These are phyloP conservation scores for Phytophthora quininea DNA, from an alignment of 352 stramenopile genomes.

Conservation along the genomic window DNA sequence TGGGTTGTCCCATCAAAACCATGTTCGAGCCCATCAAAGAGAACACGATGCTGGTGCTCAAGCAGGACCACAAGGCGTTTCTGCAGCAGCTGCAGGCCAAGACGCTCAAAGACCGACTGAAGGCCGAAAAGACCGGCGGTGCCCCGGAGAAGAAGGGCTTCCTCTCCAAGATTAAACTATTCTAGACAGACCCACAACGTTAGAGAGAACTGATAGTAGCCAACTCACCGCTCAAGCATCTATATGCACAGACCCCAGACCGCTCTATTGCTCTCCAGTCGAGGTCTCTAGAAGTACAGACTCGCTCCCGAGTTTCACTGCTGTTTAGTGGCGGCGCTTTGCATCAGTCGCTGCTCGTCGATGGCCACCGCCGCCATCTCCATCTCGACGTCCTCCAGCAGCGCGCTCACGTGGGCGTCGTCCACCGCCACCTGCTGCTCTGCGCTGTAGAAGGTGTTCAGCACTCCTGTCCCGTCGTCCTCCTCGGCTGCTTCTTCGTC, in stretches of 20 bases:
- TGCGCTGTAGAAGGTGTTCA: slow-evolving; percentile 49
- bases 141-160: slow-evolving; percentile 57
- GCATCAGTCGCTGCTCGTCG: slow-evolving; percentile 43
- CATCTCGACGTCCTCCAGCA: slow-evolving; percentile 78
- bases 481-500: slow-evolving; percentile 39
- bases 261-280: slow-evolving; percentile 23
- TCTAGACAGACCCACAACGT: slow-evolving; percentile 30
- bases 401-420: slow-evolving; percentile 43
- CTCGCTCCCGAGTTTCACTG: not conserved
- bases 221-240: slow-evolving; percentile 8
- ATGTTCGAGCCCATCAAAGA: slow-evolving; percentile 90
- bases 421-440: slow-evolving; percentile 32
- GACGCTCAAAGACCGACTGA: slow-evolving; percentile 76
- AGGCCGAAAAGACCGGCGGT: slow-evolving; percentile 54
- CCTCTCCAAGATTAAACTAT: slow-evolving; percentile 78
- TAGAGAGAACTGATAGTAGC: not conserved
- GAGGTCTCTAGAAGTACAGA: slow-evolving; percentile 35
- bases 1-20: slow-evolving; percentile 76
- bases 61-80: slow-evolving; percentile 86
- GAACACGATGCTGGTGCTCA: slow-evolving; percentile 85
- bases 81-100: slow-evolving; percentile 73
- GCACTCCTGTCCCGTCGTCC: slow-evolving; percentile 31
- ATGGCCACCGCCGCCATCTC: slow-evolving; percentile 68
- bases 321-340: slow-evolving; percentile 22
- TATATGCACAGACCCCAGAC: slow-evolving; percentile 22